phyloP scores from a whole-genome alignment of 2,329 filamentous ascomycete genomes.

The Escovopsis sp. region DNA sequence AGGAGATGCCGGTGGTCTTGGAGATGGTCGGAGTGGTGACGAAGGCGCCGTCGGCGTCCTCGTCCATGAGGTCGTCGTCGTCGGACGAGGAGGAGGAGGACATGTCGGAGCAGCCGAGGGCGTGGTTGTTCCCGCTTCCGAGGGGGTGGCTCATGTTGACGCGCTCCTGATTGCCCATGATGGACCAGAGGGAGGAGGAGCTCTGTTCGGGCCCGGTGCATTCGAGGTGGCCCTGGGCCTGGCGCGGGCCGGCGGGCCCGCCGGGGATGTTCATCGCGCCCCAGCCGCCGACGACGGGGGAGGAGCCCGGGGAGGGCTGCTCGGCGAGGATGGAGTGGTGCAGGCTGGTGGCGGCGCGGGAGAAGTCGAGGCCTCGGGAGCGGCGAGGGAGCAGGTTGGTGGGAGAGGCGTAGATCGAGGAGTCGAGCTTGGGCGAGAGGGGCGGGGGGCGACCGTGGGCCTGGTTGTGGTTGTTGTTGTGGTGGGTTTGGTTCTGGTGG shows the following conservation, averaged over 20 bases:
- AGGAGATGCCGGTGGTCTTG: constrained; percentile 31
- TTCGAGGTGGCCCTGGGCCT: constrained; percentile 32
- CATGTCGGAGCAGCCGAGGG: constrained; percentile 53
- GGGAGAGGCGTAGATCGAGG: constrained; percentile 72
- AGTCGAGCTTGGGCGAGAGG: constrained; percentile 73
- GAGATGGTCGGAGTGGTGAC: constrained; percentile 67
- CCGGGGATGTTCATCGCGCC: constrained; percentile 47
- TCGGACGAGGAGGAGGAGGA: constrained; percentile 52
- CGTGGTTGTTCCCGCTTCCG: constrained; percentile 52
- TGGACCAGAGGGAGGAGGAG: constrained; percentile 56
- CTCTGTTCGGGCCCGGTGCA: constrained; percentile 44
- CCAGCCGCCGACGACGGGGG: constrained; percentile 61
- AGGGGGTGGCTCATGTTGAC: constrained; percentile 61
- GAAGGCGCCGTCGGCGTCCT: constrained; percentile 66
- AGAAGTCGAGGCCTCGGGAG: constrained; percentile 84
- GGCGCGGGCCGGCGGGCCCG: too few species aligned
- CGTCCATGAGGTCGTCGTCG: constrained; percentile 55
- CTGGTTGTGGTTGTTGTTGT: too few species aligned
- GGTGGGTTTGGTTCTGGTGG: too few species aligned
- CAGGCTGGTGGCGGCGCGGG: constrained; percentile 79
- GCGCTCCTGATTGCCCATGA: constrained; percentile 53
- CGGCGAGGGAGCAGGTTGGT: constrained; percentile 77
- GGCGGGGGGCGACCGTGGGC: constrained; percentile 40
- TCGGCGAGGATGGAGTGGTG: constrained; percentile 92
- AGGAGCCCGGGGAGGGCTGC: constrained; percentile 75